Base-by-base conservation (phyloP, 179 eudicot species). In the Beta corolliflora region DNA sequence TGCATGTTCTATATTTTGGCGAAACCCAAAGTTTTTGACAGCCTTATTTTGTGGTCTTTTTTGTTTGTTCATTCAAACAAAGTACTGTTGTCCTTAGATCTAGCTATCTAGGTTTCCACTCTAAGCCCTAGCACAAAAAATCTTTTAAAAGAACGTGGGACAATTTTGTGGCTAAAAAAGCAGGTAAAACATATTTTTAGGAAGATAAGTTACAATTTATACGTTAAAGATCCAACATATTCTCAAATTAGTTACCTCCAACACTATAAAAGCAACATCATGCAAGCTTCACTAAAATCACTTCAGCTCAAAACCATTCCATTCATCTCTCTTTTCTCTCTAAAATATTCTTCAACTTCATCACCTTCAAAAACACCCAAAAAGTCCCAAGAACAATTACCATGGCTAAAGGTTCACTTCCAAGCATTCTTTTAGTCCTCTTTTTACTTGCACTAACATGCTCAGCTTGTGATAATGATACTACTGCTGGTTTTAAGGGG, bases 221-320 rank as follows among this genome's bases (percentile, higher is more conserved):
- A 3, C 8, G 64, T 60, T 60, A 60, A 60, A 60, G 64, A 60
- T 60, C 64, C 29, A 60, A 60, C 23, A 60, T 23, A 19, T 7
- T 60, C 64, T 60, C 64, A 60, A 60, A n/a, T 60, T n/a, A 60
- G 64, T 60, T n/a, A 60, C 64, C 23, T 60, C 11, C 64, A 60
- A 59, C 64, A 60, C 25, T 60, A n/a, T 60, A 60, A 60, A 60
- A 60, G 7, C 7, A 60, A 7, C 41, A 60, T 23, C 25, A 18
- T 8, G 7, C 23, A 19, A 7, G 3, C 12, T 60, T 60, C 64
- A 60, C 64, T 7, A 60, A 7, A 60, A 60, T 60, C 64, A 60
- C 12, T 2, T 60, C 64, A 6, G 29, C 29, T 25, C 29, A 25
- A 25, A 25, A 25, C 29, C 29, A 25, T 25, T 25, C 29, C 29